phyloP scores from a whole-genome alignment of 2,329 filamentous ascomycete species.

The Penicillium concentricum region DNA sequence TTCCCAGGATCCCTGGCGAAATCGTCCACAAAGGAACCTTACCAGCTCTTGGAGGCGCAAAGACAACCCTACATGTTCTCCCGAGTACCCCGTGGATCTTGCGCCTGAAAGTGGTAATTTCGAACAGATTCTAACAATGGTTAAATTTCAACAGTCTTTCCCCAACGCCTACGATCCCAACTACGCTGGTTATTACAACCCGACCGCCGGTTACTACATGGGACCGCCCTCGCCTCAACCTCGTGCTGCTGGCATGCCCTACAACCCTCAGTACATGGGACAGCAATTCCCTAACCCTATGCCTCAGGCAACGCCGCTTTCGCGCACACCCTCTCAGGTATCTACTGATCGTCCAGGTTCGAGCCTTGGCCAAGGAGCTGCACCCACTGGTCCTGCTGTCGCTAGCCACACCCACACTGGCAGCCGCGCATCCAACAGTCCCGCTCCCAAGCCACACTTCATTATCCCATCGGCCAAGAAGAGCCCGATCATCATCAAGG shows the following conservation, averaged over 20 bases:
- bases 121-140: conserved; percentile 68
- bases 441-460: conserved; percentile 62
- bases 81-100: conserved; percentile 51
- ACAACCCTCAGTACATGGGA: conserved; percentile 46
- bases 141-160: conserved; percentile 62
- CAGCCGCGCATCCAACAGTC: conserved; percentile 56
- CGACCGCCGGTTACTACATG: conserved; percentile 39
- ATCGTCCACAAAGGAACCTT: conserved; percentile 26
- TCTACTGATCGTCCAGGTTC: conserved; percentile 66
- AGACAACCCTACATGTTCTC: conserved; percentile 20
- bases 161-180: conserved; percentile 54
- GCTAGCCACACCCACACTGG: conserved; percentile 49
- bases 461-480: conserved; percentile 65
- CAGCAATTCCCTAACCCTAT: conserved; percentile 29
- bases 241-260: conserved; percentile 51
- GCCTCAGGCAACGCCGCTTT: conserved; percentile 68
- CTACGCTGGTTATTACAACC: conserved; percentile 43
- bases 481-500: conserved; percentile 80
- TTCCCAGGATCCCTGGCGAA: conserved; percentile 21
- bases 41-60: background rate
- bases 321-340: conserved; percentile 76
- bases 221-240: conserved; percentile 48
- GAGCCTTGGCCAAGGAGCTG: conserved; percentile 59
- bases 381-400: conserved; percentile 51
- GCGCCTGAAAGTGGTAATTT: conserved; percentile 69